Base-by-base conservation (phyloP, 805 yeast species). In the Teunomyces panamensis region DNA sequence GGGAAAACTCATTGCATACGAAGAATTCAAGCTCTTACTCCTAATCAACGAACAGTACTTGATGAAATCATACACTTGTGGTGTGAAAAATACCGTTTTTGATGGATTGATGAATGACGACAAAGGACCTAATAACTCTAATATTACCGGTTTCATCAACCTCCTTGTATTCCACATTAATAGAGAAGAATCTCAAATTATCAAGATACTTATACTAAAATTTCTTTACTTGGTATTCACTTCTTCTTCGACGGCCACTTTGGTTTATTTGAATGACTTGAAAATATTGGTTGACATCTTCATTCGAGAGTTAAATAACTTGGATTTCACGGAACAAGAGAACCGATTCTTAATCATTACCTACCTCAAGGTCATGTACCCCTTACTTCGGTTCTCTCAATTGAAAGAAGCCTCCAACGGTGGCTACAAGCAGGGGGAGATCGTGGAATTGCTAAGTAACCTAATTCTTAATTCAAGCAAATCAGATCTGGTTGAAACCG, bases 1-100 rank as follows among this genome's bases (percentile, higher is more conserved):
- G 42, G 75, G 74, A 52, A 85, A 83, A 58, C 55, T 69, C n/a
- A 61, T 68, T 10, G 73, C 76, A 9, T 81, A 80, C 51, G 79
- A 87, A 34, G 83, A 85, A 51, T 83, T 90, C 69, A 84, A 83
- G 57, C 68, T 88, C 11, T 64, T 91, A 9, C 69, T 91, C 34
- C 83, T 89, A 1, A 69, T 91, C 24, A 91, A 91, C 65, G 97
- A 91, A 62, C 97, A 91, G 65, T 91, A 81, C 64, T 81, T 91
- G 84, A 85, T 89, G 80, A 51, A 72, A 55, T 63, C 75, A 54
- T 57, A 74, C 63, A 48, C 64, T 4, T 57, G 62, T 32, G 45
- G 54, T 1, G 43, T 52, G 24, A 79, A 83, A 56, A 78, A 77
- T 53, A 56, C 59, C 49, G 85, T 87, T 1, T 80, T 86, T 57